These are phyloP conservation scores for Juncus inflexus DNA, from an alignment of 176 grass and related monocot species.

Conservation along the genomic window DNA sequence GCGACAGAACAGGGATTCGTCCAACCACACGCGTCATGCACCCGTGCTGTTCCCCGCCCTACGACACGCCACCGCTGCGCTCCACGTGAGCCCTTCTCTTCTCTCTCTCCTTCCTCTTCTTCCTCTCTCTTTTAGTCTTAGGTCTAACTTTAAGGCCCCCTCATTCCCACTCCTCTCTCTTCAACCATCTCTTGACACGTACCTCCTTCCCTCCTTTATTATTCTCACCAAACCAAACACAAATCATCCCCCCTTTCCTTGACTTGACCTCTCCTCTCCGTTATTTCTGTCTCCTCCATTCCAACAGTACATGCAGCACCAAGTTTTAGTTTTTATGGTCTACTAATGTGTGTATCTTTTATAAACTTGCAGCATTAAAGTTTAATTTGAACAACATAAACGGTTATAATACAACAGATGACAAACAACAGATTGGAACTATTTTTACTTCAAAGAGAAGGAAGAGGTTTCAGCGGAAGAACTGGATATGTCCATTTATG, in stretches of 20 bases:
- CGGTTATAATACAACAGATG: background rate
- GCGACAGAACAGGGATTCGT: slow-evolving; percentile 20
- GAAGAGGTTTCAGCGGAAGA: background rate
- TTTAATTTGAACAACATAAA: background rate
- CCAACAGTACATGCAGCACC: too few species aligned
- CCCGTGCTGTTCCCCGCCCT: slow-evolving; percentile 42
- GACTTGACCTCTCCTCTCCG: too few species aligned
- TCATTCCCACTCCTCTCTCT: slow-evolving; percentile 16
- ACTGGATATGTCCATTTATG: background rate
- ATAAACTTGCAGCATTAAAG: too few species aligned
- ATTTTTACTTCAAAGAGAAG: background rate
- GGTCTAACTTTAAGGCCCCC: background rate
- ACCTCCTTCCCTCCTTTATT: background rate
- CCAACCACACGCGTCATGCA: background rate
- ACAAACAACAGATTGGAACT: background rate
- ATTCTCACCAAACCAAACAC: background rate
- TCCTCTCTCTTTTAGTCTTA: background rate
- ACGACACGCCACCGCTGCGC: slow-evolving; percentile 42
- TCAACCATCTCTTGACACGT: slow-evolving; percentile 24
- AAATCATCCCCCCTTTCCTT: background rate
- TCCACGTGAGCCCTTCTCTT: slow-evolving; percentile 14
- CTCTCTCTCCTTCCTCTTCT: background rate
- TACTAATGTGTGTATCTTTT: too few species aligned
- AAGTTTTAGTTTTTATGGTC: too few species aligned
- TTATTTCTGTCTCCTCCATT: too few species aligned